These are phyloP conservation scores for Boletus insuetus DNA, from an alignment of 768 basidiomycete genomes.

Conservation along the genomic window DNA sequence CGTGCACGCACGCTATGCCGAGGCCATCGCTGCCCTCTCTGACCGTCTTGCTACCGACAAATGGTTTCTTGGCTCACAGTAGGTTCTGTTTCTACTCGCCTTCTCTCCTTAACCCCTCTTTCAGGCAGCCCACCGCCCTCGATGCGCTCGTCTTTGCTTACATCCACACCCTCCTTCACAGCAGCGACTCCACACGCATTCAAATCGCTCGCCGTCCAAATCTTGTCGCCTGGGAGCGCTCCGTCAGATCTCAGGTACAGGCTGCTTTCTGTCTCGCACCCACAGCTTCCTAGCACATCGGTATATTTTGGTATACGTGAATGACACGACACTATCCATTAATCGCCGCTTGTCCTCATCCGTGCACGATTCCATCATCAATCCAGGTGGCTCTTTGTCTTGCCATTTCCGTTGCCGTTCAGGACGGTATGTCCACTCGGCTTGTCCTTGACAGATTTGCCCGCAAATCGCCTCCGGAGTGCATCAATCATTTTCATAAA, in stretches of 20 bases:
- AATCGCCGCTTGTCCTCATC: background rate
- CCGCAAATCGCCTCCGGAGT: slow-evolving; percentile 57
- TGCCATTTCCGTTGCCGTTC: slow-evolving; percentile 18
- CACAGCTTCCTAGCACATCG: slow-evolving; percentile 1
- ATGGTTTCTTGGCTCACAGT: slow-evolving; percentile 82
- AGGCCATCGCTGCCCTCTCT: slow-evolving; percentile 70
- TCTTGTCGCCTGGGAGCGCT: slow-evolving; percentile 76
- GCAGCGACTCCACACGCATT: slow-evolving; percentile 43
- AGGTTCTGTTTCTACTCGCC: slow-evolving; percentile 19
- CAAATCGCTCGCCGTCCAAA: slow-evolving; percentile 72
- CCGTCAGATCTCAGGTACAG: slow-evolving; percentile 58
- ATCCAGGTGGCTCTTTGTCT: slow-evolving; percentile 9
- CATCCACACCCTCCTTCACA: slow-evolving; percentile 61
- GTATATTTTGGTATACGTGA: slow-evolving; percentile 19
- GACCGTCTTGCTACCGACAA: slow-evolving; percentile 72
- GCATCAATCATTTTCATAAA: slow-evolving; percentile 72
- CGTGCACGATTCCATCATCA: background rate
- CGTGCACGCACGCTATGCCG: slow-evolving; percentile 58
- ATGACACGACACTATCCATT: slow-evolving; percentile 1
- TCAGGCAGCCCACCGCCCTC: slow-evolving; percentile 73
- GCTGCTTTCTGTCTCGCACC: slow-evolving; percentile 41
- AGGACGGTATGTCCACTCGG: slow-evolving; percentile 9
- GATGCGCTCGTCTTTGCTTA: slow-evolving; percentile 86
- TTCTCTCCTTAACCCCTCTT: slow-evolving; percentile 5
- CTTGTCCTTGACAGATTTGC: slow-evolving; percentile 17